Conservation (phyloP, 2,329 filamentous ascomycete genomes). For the Monilinia fructigena region DNA sequence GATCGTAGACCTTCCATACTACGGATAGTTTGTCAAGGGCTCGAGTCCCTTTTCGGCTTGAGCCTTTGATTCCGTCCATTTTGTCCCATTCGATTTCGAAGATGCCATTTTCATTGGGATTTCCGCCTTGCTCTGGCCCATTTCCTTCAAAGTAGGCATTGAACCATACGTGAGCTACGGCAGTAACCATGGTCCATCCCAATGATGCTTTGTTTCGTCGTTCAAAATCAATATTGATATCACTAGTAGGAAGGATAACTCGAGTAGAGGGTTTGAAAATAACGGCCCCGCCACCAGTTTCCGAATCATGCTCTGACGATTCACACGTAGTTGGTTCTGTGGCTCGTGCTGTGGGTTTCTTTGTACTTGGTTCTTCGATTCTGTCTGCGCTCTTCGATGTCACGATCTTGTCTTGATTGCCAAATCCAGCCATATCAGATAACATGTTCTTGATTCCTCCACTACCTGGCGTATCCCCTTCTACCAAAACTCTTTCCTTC, state of each 20-base stretch:
- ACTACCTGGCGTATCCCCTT: constrained; percentile 54
- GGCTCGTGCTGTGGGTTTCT: not conserved
- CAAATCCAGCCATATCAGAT: constrained; percentile 50
- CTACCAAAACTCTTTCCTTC: constrained; percentile 68
- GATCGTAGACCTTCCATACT: constrained; percentile 65
- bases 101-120: constrained; percentile 65
- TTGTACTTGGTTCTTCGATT: constrained; percentile 20
- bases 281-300: constrained; percentile 67
- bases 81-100: constrained; percentile 71
- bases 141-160: constrained; percentile 89
- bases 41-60: constrained; percentile 73
- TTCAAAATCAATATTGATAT: constrained; percentile 89
- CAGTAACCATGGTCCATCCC: constrained; percentile 85
- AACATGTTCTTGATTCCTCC: constrained; percentile 52
- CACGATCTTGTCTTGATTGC: constrained; percentile 33
- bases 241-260: constrained; percentile 73
- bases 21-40: constrained; percentile 82
- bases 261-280: constrained; percentile 71
- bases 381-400: constrained; percentile 26
- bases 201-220: constrained; percentile 76
- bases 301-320: constrained; percentile 38
- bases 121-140: constrained; percentile 66
- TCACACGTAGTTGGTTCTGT: not conserved
- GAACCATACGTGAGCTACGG: constrained; percentile 95
- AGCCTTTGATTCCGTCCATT: constrained; percentile 95